A percentile compares a stretch with the other conserved stretches of the same genome.
These are phyloP conservation scores for Aspergillus piperis DNA, from an alignment of 2,329 filamentous ascomycete species.

Conservation along the genomic window DNA sequence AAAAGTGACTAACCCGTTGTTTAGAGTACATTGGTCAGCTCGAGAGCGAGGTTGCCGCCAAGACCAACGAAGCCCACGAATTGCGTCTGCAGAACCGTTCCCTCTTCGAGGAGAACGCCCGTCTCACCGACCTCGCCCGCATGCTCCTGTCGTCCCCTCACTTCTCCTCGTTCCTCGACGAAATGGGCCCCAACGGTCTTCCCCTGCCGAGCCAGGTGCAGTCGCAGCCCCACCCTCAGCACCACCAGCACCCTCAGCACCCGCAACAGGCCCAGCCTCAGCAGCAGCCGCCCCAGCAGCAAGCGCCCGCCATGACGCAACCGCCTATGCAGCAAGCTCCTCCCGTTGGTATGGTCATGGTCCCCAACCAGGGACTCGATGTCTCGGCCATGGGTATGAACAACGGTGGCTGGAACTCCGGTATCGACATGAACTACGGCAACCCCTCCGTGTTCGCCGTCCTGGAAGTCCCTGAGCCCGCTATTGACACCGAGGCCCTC, in stretches of 20 bases:
- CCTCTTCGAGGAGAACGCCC: constrained; percentile 81
- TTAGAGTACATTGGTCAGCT: constrained; percentile 95
- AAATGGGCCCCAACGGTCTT: constrained; percentile 63
- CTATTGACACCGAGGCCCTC: constrained; percentile 62
- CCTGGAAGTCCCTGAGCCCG: constrained; percentile 66
- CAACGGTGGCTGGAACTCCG: constrained; percentile 47
- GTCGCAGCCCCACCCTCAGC: constrained; percentile 36
- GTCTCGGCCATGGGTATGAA: constrained; percentile 68
- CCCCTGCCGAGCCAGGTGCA: constrained; percentile 41
- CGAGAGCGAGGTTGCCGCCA: constrained; percentile 81
- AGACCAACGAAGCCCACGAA: constrained; percentile 79
- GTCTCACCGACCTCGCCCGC: constrained; percentile 73
- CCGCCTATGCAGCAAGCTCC: constrained; percentile 57
- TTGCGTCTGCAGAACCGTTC: constrained; percentile 79
- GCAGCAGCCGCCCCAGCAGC: constrained; percentile 43
- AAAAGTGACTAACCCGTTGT: constrained; percentile 52
- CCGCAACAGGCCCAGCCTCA: constrained; percentile 43
- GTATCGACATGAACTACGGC: constrained; percentile 47
- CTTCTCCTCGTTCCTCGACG: constrained; percentile 78
- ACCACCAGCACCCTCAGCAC: constrained; percentile 40
- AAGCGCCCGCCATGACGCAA: constrained; percentile 37
- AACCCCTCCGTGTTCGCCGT: constrained; percentile 64
- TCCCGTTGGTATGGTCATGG: constrained; percentile 74
- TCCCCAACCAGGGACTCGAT: constrained; percentile 76
- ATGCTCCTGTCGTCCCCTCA: constrained; percentile 79